Conservation (phyloP, 202 grass and related monocot species). For the Brachypodium distachyon region DNA sequence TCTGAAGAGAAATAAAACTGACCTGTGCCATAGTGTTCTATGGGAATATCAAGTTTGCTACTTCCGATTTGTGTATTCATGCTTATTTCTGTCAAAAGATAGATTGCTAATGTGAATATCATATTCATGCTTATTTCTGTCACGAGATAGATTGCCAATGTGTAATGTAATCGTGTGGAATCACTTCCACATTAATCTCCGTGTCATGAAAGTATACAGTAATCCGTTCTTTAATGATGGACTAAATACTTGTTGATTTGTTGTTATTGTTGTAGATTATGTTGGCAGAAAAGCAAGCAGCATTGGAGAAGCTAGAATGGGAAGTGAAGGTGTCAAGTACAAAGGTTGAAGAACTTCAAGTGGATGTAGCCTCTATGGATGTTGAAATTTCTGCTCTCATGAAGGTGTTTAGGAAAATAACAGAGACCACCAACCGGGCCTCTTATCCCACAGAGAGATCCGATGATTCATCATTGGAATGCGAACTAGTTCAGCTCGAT, state of each 20-base stretch:
- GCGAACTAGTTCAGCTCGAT: conserved; percentile 56
- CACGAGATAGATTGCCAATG: neutral
- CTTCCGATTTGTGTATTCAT: neutral
- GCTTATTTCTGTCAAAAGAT: neutral
- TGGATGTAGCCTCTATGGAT: conserved; percentile 76
- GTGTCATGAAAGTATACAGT: neutral
- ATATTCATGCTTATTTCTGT: neutral
- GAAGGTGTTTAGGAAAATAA: conserved; percentile 74
- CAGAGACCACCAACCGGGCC: conserved; percentile 36
- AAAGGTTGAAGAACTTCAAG: conserved; percentile 81
- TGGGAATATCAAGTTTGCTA: neutral
- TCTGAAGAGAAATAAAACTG: neutral
- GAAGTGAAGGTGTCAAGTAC: conserved; percentile 63
- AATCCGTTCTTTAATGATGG: neutral
- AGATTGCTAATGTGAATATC: neutral
- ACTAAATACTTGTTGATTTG: neutral
- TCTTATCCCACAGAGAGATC: conserved; percentile 15
- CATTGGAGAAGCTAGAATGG: conserved; percentile 81
- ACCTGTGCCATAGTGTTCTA: neutral
- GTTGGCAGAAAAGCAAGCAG: conserved; percentile 91
- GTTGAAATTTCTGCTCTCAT: conserved; percentile 69
- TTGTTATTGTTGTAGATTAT: conserved; percentile 49
- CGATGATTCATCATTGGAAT: conserved; percentile 31
- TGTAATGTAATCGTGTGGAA: neutral
- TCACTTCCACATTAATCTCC: neutral